phyloP scores from a whole-genome alignment of 495 filamentous ascomycete genomes.

The Penicillium argentinense region DNA sequence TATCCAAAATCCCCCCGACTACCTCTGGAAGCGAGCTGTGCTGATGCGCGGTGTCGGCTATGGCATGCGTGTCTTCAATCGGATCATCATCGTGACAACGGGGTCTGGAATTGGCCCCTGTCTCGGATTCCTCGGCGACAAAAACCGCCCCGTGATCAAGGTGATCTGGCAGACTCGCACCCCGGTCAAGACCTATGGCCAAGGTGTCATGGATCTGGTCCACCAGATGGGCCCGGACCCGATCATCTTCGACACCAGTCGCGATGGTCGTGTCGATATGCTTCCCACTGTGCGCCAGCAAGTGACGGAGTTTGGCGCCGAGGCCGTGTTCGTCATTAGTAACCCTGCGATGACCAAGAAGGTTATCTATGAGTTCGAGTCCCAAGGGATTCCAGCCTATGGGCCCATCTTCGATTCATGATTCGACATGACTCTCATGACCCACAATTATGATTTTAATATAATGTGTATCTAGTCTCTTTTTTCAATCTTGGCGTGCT shows the following conservation, averaged over 20 bases:
- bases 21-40: constrained; percentile 33
- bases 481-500: neutral
- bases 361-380: constrained; percentile 73
- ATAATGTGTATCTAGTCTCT: neutral
- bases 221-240: constrained; percentile 49
- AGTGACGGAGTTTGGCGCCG: constrained; percentile 54
- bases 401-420: constrained; percentile 82
- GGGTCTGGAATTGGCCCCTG: constrained; percentile 71
- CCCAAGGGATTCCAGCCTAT: constrained; percentile 66
- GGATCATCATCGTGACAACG: constrained; percentile 66
- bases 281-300: constrained; percentile 54
- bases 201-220: constrained; percentile 46
- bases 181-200: constrained; percentile 50
- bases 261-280: constrained; percentile 47
- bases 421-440: constrained; percentile 50
- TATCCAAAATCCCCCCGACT: constrained; percentile 52
- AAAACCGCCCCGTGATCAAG: constrained; percentile 38
- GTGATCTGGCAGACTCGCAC: constrained; percentile 54
- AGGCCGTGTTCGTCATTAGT: constrained; percentile 70
- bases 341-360: constrained; percentile 71
- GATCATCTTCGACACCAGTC: constrained; percentile 50
- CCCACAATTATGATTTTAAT: constrained; percentile 47
- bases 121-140: constrained; percentile 34
- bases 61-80: constrained; percentile 60
- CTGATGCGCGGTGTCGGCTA: constrained; percentile 64